Conservation (phyloP, 176 grass and related monocot species). For the Bothriochloa decipiens region DNA sequence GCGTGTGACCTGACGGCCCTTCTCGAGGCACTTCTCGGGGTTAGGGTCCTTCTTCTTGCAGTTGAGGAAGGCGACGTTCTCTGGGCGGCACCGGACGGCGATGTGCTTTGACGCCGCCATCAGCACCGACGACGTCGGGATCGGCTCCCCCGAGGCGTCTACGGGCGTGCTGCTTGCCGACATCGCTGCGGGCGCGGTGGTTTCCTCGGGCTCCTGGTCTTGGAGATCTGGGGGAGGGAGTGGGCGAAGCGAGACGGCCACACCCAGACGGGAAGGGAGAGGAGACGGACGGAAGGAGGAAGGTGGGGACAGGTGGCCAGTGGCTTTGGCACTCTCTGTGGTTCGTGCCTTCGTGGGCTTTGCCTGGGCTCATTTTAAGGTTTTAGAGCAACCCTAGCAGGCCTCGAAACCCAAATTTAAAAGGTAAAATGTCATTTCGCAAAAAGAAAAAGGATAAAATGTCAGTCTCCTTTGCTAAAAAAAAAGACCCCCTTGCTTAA, state of each 20-base stretch:
- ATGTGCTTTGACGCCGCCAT: conserved; percentile 95
- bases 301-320: background rate
- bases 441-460: no score
- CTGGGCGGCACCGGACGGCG: conserved; percentile 67
- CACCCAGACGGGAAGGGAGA: conserved; percentile 13
- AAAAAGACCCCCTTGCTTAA: no score
- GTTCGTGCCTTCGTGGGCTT: conserved; percentile 27
- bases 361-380: background rate
- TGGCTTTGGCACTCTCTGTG: background rate
- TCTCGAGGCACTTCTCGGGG: conserved; percentile 90
- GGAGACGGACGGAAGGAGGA: background rate
- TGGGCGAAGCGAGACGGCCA: conserved; percentile 11
- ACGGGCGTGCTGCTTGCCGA: conserved; percentile 61
- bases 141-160: conserved; percentile 75
- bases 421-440: no score
- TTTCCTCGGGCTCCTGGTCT: conserved; percentile 11
- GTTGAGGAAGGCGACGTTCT: conserved; percentile 94
- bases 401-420: no score
- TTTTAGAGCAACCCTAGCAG: background rate
- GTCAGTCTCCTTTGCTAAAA: no score
- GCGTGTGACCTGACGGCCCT: conserved; percentile 74
- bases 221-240: conserved; percentile 46
- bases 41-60: conserved; percentile 97
- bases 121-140: conserved; percentile 80
- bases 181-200: conserved; percentile 32